Base-by-base conservation (phyloP, 2,329 filamentous ascomycete species). In the Tolypocladium capitatum region DNA sequence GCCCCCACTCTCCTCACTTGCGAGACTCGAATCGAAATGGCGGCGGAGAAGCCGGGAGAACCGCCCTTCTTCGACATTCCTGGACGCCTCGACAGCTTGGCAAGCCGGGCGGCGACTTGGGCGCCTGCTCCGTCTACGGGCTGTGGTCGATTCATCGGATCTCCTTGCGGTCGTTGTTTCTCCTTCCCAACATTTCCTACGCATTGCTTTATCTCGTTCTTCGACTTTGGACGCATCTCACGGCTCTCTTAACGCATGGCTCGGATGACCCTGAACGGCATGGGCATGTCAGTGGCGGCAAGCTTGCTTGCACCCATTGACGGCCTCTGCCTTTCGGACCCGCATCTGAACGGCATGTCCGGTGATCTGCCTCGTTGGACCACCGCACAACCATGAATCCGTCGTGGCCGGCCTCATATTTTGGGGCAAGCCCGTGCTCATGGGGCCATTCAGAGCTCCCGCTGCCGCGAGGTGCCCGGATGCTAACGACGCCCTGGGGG, bases 131-230 rank as follows among this genome's bases (percentile, higher is more conserved):
- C 45, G 49, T 48, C 42, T 45, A 53, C 49, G 49, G 51, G 55
- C 51, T 53, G 30, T 6, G 31, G 47, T 44, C 45, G 46, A 43
- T 45, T 49, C 48, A 43, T 45, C 56, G 54, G 46, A 47, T 48
- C 48, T 54, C 47, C 47, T 54, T 48, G 46, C 47, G 55, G 55
- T 50, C 49, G 52, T 55, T 56, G 54, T 53, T 53, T 51, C 43
- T 30, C 46, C 49, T 57, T 53, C n/a, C n/a, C 52, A 46, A 54
- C 57, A 49, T 58, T 64, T 59, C 58, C 51, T 56, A 60, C 59
- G 57, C 63, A 61, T 59, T 62, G 61, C 60, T 66, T 59, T 66
- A 65, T 67, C 63, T 68, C 56, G 65, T 66, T 68, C 64, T 69
- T 67, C 63, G 63, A 67, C 63, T 63, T 68, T 67, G 62, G 62